A percentile compares a stretch with the other conserved stretches of the same genome.
These are phyloP conservation scores for Fusarium fracticaudum DNA, from an alignment of 2,329 filamentous ascomycete genomes.

Conservation along the genomic window DNA sequence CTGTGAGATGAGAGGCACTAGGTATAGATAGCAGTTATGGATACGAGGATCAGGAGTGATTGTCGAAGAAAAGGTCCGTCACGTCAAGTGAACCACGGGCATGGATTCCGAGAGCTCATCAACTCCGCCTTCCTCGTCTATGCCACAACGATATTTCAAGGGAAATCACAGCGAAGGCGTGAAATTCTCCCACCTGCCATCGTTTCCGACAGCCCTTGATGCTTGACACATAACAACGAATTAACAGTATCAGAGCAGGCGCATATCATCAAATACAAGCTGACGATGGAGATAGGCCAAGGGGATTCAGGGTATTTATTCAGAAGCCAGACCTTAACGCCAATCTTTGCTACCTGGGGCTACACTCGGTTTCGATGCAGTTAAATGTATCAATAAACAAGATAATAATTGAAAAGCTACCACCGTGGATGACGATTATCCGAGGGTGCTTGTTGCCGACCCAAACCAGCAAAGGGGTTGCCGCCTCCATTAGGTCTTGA, in stretches of 20 bases:
- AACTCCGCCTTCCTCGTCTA: not conserved
- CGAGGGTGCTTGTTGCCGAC: conserved; percentile 48
- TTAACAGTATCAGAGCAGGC: not conserved
- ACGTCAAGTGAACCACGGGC: not conserved
- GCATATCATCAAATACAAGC: not conserved
- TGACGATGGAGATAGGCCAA: not conserved
- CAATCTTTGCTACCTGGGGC: conserved; percentile 4
- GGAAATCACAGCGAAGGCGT: not conserved
- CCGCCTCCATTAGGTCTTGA: conserved; percentile 38
- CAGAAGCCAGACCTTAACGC: conserved; percentile 28
- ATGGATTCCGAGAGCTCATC: no score
- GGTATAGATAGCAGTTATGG: not conserved
- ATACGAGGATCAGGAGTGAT: not conserved
- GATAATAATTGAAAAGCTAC: conserved; percentile 27
- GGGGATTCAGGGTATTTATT: not conserved
- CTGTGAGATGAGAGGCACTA: not conserved
- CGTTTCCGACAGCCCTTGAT: not conserved
- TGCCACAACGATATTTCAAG: no score
- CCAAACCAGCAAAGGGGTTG: conserved; percentile 53
- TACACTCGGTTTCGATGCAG: not conserved
- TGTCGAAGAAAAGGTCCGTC: not conserved
- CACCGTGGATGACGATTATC: conserved; percentile 55
- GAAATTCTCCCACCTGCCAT: not conserved
- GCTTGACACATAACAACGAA: not conserved
- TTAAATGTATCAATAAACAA: conserved; percentile 6